phyloP scores from a whole-genome alignment of 805 yeast species.

The Yarrowia bubula region DNA sequence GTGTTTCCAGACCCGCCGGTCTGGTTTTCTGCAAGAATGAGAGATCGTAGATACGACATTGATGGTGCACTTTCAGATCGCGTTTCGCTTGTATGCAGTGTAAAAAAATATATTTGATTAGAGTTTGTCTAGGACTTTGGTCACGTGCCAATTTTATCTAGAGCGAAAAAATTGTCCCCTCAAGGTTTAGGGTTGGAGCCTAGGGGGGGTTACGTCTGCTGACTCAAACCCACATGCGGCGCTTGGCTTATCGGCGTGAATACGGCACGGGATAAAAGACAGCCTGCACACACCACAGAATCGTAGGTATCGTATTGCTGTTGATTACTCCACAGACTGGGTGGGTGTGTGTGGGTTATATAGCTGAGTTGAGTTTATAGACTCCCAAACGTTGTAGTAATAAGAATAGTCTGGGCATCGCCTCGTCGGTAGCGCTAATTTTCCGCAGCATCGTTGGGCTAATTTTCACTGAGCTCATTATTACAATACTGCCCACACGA shows the following conservation, averaged over 20 bases:
- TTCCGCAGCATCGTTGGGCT: not conserved
- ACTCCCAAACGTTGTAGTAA: not conserved
- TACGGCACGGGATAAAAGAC: constrained; percentile 2
- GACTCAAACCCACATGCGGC: not conserved
- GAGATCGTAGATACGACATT: constrained; percentile 17
- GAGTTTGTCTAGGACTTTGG: not conserved
- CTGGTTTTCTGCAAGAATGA: not conserved
- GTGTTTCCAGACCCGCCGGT: constrained; percentile 14
- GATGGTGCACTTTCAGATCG: not conserved
- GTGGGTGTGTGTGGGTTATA: too few species aligned
- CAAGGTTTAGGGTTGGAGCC: not conserved
- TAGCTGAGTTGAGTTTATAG: too few species aligned
- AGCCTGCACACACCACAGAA: not conserved
- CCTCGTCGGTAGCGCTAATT: not conserved
- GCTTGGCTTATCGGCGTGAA: constrained; percentile 20
- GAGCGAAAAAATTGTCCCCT: not conserved
- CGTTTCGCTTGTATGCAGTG: constrained; percentile 9
- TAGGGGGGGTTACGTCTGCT: not conserved
- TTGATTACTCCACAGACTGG: not conserved
- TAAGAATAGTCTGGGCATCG: too few species aligned
- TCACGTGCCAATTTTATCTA: not conserved
- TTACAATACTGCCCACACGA: not conserved
- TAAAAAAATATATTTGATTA: constrained; percentile 6
- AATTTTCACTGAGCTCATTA: not conserved
- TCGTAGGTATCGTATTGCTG: not conserved